These are phyloP conservation scores for Barnettozyma sucrosica DNA, from an alignment of 805 yeast species.

Conservation along the genomic window DNA sequence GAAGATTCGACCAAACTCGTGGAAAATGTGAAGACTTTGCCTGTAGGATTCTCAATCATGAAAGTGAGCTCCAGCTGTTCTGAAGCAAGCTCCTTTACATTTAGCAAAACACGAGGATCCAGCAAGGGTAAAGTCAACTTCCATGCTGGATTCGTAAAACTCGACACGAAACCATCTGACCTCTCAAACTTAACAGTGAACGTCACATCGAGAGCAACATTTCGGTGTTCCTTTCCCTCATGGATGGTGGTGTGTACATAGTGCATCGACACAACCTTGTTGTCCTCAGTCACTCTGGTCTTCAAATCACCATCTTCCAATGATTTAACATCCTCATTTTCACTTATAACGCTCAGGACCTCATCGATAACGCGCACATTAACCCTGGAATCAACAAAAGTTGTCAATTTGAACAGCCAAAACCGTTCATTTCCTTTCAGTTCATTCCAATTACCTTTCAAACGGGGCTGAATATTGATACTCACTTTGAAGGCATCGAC, in stretches of 20 bases:
- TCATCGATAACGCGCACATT: slow-evolving; percentile 32
- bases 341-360: slow-evolving; percentile 24
- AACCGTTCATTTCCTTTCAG: slow-evolving; percentile 27
- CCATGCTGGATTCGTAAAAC: slow-evolving; percentile 36
- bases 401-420: slow-evolving; percentile 31
- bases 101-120: slow-evolving; percentile 63
- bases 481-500: slow-evolving; percentile 27
- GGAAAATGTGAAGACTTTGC: slow-evolving; percentile 59
- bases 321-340: slow-evolving; percentile 32
- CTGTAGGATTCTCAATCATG: slow-evolving; percentile 69
- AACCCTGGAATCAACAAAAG: slow-evolving; percentile 14
- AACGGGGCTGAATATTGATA: slow-evolving; percentile 29
- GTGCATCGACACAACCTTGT: slow-evolving; percentile 15
- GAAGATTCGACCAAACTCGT: slow-evolving; percentile 37
- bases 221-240: slow-evolving; percentile 35
- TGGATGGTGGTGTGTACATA: slow-evolving; percentile 30
- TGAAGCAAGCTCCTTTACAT: slow-evolving; percentile 19
- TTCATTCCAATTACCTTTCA: slow-evolving; percentile 20
- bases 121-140: slow-evolving; percentile 53
- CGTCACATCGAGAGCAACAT: slow-evolving; percentile 27
- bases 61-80: slow-evolving; percentile 35
- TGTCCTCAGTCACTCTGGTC: slow-evolving; percentile 6
- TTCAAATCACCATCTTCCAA: slow-evolving; percentile 15
- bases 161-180: slow-evolving; percentile 22
- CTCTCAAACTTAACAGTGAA: slow-evolving; percentile 33